Conservation (phyloP, 495 filamentous ascomycete species). For the Stereocaulon alpinum region DNA sequence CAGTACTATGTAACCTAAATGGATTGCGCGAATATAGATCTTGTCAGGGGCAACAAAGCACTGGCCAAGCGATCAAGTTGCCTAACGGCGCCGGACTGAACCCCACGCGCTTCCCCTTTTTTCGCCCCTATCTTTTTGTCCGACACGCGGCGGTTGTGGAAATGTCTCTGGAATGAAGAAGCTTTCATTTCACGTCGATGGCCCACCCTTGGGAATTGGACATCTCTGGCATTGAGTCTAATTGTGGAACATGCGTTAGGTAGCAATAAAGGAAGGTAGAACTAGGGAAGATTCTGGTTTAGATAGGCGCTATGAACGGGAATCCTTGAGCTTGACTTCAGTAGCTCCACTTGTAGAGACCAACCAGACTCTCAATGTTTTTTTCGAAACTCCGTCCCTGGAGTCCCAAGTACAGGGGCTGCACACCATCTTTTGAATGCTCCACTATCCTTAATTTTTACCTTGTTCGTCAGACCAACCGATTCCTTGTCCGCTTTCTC, state of each 20-base stretch:
- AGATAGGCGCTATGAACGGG: too few species aligned
- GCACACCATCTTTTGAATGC: background rate
- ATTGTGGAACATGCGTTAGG: too few species aligned
- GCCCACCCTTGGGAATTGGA: background rate
- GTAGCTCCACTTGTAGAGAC: too few species aligned
- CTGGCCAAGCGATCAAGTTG: constrained; percentile 3
- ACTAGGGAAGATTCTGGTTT: too few species aligned
- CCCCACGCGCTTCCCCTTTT: background rate
- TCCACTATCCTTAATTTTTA: background rate
- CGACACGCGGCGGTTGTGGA: background rate
- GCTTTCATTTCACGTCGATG: background rate
- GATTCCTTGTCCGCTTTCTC: constrained; percentile 3
- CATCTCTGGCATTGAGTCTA: too few species aligned
- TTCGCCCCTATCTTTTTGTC: background rate
- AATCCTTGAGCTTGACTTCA: too few species aligned
- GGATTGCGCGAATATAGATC: background rate
- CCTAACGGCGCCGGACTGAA: background rate
- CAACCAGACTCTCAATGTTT: too few species aligned
- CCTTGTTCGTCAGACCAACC: background rate
- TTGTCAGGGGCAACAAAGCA: background rate
- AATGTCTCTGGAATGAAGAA: background rate
- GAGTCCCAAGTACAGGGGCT: background rate
- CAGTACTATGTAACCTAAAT: background rate
- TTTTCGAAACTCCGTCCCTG: too few species aligned
- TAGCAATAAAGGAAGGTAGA: too few species aligned